Conservation (phyloP, 805 yeast species). For the Cyberlindnera nakhonratchasimensis region DNA sequence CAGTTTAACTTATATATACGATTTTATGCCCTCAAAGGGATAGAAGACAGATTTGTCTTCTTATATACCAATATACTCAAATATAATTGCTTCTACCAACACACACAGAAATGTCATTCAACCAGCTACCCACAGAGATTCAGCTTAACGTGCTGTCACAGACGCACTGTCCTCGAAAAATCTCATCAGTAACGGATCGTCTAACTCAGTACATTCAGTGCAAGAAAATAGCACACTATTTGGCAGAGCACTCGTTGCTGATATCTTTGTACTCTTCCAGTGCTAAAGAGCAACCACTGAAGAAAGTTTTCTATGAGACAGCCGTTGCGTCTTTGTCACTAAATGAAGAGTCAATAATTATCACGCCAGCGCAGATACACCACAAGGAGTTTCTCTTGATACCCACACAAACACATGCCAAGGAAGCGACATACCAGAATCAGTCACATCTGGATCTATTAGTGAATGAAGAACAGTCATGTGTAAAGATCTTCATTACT, state of each 20-base stretch:
- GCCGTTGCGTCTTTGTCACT: neutral
- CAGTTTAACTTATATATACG: no score
- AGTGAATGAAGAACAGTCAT: slow-evolving; percentile 9
- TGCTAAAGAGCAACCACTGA: slow-evolving; percentile 7
- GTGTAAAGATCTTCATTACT: slow-evolving; percentile 2
- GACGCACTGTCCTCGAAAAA: slow-evolving; percentile 5
- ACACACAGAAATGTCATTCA: slow-evolving; percentile 1
- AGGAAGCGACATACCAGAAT: neutral
- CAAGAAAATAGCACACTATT: slow-evolving; percentile 8
- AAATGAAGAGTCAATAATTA: neutral
- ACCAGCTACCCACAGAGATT: slow-evolving; percentile 12
- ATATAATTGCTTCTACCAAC: neutral
- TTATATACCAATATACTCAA: no score
- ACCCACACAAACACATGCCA: neutral
- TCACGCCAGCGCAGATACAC: slow-evolving; percentile 6
- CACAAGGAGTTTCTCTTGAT: slow-evolving; percentile 11
- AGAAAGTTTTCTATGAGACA: slow-evolving; percentile 11
- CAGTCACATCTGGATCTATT: slow-evolving; percentile 8
- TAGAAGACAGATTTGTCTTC: neutral
- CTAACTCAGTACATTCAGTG: slow-evolving; percentile 3
- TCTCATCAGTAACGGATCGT: neutral
- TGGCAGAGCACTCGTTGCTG: slow-evolving; percentile 1
- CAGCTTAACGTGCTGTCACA: slow-evolving; percentile 11
- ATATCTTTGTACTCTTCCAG: slow-evolving; percentile 8
- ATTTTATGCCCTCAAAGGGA: neutral